A percentile compares a stretch with the other conserved stretches of the same genome.
Conservation (phyloP, 305 asterid genomes). For the Stenogyne calaminthoides region DNA sequence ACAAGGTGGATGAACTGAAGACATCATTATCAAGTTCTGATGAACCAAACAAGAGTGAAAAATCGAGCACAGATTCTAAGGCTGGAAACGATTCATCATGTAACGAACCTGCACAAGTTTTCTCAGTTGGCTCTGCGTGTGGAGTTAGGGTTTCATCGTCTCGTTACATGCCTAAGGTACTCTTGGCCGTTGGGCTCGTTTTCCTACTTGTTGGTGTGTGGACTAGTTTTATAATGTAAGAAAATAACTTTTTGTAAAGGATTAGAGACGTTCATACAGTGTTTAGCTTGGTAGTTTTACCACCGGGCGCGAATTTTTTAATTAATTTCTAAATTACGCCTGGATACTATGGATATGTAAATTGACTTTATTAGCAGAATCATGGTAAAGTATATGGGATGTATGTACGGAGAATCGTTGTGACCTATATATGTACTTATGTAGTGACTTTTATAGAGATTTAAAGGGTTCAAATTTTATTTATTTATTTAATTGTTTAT, state of each 20-base stretch:
- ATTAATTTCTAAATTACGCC: constrained; percentile 9
- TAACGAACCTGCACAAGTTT: background rate
- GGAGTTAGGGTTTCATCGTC: constrained; percentile 29
- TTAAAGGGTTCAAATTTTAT: background rate
- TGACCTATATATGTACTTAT: constrained; percentile 3
- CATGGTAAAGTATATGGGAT: background rate
- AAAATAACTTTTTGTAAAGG: constrained; percentile 24
- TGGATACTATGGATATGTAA: constrained; percentile 26
- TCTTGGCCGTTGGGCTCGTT: constrained; percentile 45
- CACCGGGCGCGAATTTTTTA: constrained; percentile 13
- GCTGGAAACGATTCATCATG: background rate
- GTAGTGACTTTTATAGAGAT: constrained; percentile 23
- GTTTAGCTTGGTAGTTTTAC: constrained; percentile 33
- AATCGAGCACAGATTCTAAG: constrained; percentile 2
- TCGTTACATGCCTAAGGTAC: constrained; percentile 45
- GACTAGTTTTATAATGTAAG: constrained; percentile 34
- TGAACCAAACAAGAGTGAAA: constrained; percentile 25
- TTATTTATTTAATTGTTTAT: background rate
- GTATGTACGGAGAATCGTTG: background rate
- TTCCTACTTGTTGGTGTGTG: constrained; percentile 45
- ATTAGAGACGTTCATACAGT: constrained; percentile 19
- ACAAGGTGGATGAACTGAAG: constrained; percentile 34
- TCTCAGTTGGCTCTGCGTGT: constrained; percentile 21
- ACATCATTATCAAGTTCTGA: constrained; percentile 22
- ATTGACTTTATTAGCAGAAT: constrained; percentile 9